Evolutionary conservation across 1,139 yeast species (phyloP), one percentile per base, ranked within the genome.

Genomic region (Diutina ranongensis): DNA sequence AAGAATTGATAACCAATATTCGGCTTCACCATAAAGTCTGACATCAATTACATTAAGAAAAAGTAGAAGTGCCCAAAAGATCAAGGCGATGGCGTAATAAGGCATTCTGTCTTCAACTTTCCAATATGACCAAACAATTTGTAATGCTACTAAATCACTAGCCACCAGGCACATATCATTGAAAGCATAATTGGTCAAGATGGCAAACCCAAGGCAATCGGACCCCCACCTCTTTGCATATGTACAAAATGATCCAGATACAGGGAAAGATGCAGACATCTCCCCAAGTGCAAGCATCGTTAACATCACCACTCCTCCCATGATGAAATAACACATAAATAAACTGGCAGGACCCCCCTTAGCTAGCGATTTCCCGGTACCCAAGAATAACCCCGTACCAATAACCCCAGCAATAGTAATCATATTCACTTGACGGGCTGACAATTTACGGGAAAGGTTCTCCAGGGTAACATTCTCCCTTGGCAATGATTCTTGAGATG

Each of bases 241-340:
- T 48, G 83, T 76, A 41, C 83, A 73, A 62, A 83, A 85, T 1
- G 89, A 86, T 54, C 95, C 95, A 47, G 83, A 70, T 42, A 85
- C 79, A 5, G 94, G 89, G 62, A 80, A 84, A 13, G 80, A 72
- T 36, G 83, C 85, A 44, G 94, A 87, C 58, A 86, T 60, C 62
- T 87, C 96, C 52, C 95, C 94, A 47, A 87, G 76, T n/a, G 92
- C 80, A 58, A 84, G 89, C 55, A 85, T 81, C 44, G 85, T 82
- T 55, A 78, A 74, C 64, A 77, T 83, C 53, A 86, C 76, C 74
- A 83, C 71, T 7, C 83, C 68, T 42, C 88, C 84, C 51, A 83
- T 72, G 44, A 80, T 63, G 46, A 76, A 75, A 57, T 80, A 85
- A 48, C 88, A 88, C 35, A 86, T 67, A 40, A 85, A 60, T 41